Evolutionary conservation across 2,329 filamentous ascomycete genomes (phyloP).

Genomic region (Elsinoe batatas): DNA sequence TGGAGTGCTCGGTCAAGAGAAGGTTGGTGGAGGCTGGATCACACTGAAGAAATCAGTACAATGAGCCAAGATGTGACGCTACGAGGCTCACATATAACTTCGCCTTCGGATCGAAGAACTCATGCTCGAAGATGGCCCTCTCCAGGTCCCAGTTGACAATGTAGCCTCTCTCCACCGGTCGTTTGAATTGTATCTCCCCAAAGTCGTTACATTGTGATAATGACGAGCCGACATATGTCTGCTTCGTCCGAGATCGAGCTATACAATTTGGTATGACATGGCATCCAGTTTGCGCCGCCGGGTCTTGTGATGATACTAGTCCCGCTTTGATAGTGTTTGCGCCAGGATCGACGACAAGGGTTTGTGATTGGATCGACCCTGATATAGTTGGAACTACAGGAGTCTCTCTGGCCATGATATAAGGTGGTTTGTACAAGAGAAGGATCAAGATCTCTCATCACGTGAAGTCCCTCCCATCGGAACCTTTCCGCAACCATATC

Average conservation of each 20-base stretch:
- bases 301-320: slow-evolving; percentile 42
- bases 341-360: slow-evolving; percentile 88
- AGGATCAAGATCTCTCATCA: no score
- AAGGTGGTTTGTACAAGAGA: no score
- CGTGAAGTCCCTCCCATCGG: neutral
- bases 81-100: slow-evolving; percentile 40
- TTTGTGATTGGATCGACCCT: slow-evolving; percentile 29
- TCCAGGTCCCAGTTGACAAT: slow-evolving; percentile 95
- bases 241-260: slow-evolving; percentile 63
- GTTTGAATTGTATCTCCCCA: slow-evolving; percentile 75
- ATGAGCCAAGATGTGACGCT: neutral
- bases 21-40: slow-evolving; percentile 75
- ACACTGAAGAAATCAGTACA: slow-evolving; percentile 36
- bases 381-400: neutral
- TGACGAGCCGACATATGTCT: slow-evolving; percentile 70
- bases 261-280: slow-evolving; percentile 78
- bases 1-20: slow-evolving; percentile 76
- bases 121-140: slow-evolving; percentile 89
- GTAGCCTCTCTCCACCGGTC: slow-evolving; percentile 89
- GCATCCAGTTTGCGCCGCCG: slow-evolving; percentile 35
- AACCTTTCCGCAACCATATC: slow-evolving; percentile 7
- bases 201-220: slow-evolving; percentile 74
- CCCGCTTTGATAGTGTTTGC: slow-evolving; percentile 87
- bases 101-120: slow-evolving; percentile 66
- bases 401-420: slow-evolving; percentile 4